Percentiles rank a stretch among this genome's conserved stretches.
phyloP scores from a whole-genome alignment of 768 basidiomycete genomes.

The Suillus americanus region DNA sequence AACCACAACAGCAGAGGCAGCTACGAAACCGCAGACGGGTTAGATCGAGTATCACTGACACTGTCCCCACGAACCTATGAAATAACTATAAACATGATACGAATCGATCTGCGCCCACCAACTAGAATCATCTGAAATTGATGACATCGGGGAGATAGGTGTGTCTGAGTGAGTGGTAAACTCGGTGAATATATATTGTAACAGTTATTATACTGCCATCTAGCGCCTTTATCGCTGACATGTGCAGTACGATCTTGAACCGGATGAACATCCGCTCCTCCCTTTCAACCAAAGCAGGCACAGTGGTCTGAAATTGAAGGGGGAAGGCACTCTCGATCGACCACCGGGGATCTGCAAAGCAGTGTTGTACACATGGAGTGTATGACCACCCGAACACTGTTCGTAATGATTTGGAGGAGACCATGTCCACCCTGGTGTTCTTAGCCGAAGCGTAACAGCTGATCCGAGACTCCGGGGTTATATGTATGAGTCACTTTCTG shows the following conservation, averaged over 20 bases:
- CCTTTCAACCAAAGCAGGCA: not conserved
- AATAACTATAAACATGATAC: not conserved
- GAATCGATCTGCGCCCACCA: not conserved
- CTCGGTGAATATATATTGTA: not conserved
- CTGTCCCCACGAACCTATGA: not conserved
- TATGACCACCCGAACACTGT: not conserved
- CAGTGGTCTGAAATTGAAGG: not conserved
- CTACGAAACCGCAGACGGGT: not conserved
- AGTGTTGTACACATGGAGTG: not conserved
- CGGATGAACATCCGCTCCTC: not conserved
- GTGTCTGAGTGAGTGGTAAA: not conserved
- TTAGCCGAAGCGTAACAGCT: not conserved
- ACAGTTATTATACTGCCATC: not conserved
- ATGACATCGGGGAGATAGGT: not conserved
- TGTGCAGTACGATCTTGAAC: not conserved
- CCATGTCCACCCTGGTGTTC: not conserved
- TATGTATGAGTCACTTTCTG: too few relatives aligned
- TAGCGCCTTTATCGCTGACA: not conserved
- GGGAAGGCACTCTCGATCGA: not conserved
- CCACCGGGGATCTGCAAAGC: not conserved
- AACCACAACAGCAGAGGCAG: not conserved
- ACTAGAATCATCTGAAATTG: not conserved
- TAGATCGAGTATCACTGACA: not conserved
- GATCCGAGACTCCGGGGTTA: not conserved
- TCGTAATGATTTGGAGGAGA: not conserved